These are phyloP conservation scores for Chlorella sp. DNA, from an alignment of 139 green algal species.

Conservation along the genomic window DNA sequence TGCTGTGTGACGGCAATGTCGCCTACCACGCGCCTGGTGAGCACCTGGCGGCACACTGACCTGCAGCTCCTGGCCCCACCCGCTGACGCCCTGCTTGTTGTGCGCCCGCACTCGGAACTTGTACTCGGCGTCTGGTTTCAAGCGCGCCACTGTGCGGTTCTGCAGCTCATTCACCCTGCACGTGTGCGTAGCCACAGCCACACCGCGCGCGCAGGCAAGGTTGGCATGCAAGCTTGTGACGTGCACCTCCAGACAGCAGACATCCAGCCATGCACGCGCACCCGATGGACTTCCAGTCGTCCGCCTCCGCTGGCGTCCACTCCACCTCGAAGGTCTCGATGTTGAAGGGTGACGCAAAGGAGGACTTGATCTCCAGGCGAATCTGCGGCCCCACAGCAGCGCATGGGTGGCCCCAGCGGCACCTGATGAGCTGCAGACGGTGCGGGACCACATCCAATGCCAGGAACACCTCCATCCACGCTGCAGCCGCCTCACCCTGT, in stretches of 20 bases:
- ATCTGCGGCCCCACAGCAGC: constrained; percentile 12
- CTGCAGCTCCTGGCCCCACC: neutral
- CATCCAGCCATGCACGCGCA: neutral
- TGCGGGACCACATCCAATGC: too few species aligned
- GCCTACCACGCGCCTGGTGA: neutral
- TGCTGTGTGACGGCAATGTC: neutral
- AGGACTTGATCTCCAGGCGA: constrained; percentile 17
- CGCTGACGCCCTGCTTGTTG: neutral
- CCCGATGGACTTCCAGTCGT: neutral
- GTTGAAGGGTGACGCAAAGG: constrained; percentile 25
- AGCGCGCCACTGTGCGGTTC: constrained; percentile 5
- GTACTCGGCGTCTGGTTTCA: constrained; percentile 4
- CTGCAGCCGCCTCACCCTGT: too few species aligned
- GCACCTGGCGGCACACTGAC: neutral
- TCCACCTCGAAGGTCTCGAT: constrained; percentile 30
- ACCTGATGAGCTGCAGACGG: too few species aligned
- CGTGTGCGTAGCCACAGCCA: neutral
- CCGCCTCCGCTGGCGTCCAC: constrained; percentile 7
- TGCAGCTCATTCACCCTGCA: constrained; percentile 2
- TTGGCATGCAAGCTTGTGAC: too few species aligned
- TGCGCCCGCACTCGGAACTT: constrained; percentile 6
- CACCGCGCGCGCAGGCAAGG: neutral
- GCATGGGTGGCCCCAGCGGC: too few species aligned
- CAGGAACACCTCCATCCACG: too few species aligned
- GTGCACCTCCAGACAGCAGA: neutral